Conservation (phyloP, 2,329 filamentous ascomycete genomes). For the Aspergillus thermomutatus region DNA sequence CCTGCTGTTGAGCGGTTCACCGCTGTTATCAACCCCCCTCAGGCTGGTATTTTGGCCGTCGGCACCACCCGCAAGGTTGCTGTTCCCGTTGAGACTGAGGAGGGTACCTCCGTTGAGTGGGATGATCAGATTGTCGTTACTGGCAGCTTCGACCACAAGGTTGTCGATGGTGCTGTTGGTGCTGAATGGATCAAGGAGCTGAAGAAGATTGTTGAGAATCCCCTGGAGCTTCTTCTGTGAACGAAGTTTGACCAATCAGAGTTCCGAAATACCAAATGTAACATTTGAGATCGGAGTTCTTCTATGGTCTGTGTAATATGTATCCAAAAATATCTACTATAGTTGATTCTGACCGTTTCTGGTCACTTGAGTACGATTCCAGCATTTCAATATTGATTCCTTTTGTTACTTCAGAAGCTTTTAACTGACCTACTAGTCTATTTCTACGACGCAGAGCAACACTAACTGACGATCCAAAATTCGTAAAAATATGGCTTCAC, state of each 20-base stretch:
- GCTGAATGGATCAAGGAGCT: constrained; percentile 95
- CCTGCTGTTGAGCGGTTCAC: constrained; percentile 93
- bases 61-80: constrained; percentile 96
- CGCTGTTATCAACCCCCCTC: constrained; percentile 97
- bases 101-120: constrained; percentile 79
- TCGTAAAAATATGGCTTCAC: not conserved
- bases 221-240: constrained; percentile 88
- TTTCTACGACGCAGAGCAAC: not conserved
- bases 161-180: constrained; percentile 92
- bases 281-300: constrained; percentile 15
- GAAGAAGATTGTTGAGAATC: constrained; percentile 98
- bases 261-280: constrained; percentile 10
- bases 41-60: constrained; percentile 91
- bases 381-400: constrained; percentile 28
- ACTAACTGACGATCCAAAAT: not conserved
- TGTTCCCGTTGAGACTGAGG: constrained; percentile 78
- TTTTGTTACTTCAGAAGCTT: constrained; percentile 10
- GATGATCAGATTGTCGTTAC: constrained; percentile 97
- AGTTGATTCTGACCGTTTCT: constrained; percentile 23
- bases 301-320: constrained; percentile 27
- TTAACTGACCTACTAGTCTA: not conserved
- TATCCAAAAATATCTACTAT: constrained; percentile 33
- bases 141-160: constrained; percentile 97
- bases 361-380: constrained; percentile 27
- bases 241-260: constrained; percentile 8